A percentile compares a stretch with the other conserved stretches of the same genome.
These are phyloP conservation scores for Coffea eugenioides DNA, from an alignment of 257 asterid species.

Conservation along the genomic window DNA sequence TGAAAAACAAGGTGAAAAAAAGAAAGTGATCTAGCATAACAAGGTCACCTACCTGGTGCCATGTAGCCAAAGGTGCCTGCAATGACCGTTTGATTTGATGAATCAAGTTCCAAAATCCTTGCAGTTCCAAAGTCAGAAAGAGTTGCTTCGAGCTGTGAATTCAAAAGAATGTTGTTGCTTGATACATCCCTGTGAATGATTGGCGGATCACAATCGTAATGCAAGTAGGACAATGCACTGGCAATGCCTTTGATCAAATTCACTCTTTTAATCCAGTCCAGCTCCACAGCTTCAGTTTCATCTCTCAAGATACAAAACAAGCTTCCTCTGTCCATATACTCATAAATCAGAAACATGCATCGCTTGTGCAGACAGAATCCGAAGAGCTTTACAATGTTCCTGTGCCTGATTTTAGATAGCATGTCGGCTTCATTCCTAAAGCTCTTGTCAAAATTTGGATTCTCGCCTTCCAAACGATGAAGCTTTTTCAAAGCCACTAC, in stretches of 20 bases:
- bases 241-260: conserved; percentile 8
- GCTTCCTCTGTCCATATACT: conserved; percentile 16
- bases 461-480: background rate
- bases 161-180: conserved; percentile 5
- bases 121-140: conserved; percentile 11
- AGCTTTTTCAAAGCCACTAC: conserved; percentile 8
- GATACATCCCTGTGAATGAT: conserved; percentile 14
- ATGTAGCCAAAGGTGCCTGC: conserved; percentile 11
- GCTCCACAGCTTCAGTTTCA: conserved; percentile 2
- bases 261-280: conserved; percentile 11
- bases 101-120: background rate
- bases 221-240: conserved; percentile 1
- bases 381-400: conserved; percentile 1
- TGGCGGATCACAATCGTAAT: conserved; percentile 2
- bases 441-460: background rate
- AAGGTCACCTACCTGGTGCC: background rate
- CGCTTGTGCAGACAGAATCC: background rate
- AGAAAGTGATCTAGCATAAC: background rate
- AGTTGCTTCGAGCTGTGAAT: background rate
- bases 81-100: conserved; percentile 8
- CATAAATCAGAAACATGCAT: conserved; percentile 5
- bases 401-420: conserved; percentile 3
- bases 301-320: background rate
- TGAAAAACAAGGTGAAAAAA: background rate
- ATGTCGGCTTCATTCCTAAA: conserved; percentile 5